A percentile compares a stretch with the other conserved stretches of the same genome.
Evolutionary conservation across 2,329 filamentous ascomycete species (phyloP).

Genomic region (Monilinia polystroma): DNA sequence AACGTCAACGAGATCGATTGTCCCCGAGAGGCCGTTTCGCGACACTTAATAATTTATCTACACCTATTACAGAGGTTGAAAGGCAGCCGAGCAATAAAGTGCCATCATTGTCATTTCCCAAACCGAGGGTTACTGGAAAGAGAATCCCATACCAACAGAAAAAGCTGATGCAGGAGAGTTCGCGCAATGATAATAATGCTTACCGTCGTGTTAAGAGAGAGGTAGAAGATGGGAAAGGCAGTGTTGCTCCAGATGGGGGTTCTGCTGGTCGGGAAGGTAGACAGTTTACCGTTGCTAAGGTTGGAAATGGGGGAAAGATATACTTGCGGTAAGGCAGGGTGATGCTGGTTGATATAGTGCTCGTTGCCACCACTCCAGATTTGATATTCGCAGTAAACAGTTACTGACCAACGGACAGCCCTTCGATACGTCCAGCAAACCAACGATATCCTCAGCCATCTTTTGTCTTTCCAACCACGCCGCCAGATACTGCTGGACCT

Average conservation of each 20-base stretch:
- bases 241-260: constrained; percentile 59
- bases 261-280: constrained; percentile 50
- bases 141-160: constrained; percentile 30
- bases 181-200: constrained; percentile 36
- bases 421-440: constrained; percentile 59
- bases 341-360: constrained; percentile 25
- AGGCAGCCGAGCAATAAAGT: constrained; percentile 27
- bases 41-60: constrained; percentile 31
- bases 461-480: constrained; percentile 60
- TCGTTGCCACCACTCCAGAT: constrained; percentile 22
- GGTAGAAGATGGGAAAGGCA: constrained; percentile 53
- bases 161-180: constrained; percentile 36
- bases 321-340: constrained; percentile 66
- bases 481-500: constrained; percentile 58
- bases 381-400: constrained; percentile 21
- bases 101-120: constrained; percentile 33
- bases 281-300: constrained; percentile 73
- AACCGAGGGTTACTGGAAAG: constrained; percentile 29
- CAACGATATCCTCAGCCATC: constrained; percentile 61
- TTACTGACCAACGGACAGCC: constrained; percentile 46
- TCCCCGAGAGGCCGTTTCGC: constrained; percentile 38
- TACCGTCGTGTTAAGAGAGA: constrained; percentile 34
- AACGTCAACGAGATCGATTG: constrained; percentile 40
- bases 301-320: constrained; percentile 79
- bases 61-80: constrained; percentile 32